These are phyloP conservation scores for Claviceps maximensis DNA, from an alignment of 2,329 filamentous ascomycete genomes.

Conservation along the genomic window DNA sequence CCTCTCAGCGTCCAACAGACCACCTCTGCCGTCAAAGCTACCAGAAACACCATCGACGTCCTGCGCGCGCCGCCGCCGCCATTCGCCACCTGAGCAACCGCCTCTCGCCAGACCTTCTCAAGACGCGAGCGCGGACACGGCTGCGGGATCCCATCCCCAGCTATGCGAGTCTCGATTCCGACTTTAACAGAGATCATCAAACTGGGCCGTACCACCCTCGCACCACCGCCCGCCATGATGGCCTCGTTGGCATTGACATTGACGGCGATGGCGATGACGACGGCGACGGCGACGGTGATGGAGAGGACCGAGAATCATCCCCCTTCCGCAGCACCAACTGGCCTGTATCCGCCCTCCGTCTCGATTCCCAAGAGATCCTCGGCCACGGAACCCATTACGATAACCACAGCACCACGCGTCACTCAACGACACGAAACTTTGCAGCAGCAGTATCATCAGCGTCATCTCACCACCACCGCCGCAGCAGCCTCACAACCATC, in stretches of 20 bases:
- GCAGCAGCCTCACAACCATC: constrained; percentile 11
- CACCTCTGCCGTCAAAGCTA: constrained; percentile 10
- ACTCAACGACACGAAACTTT: not conserved
- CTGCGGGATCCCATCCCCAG: constrained; percentile 14
- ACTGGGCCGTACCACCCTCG: not conserved
- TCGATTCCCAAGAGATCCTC: constrained; percentile 6
- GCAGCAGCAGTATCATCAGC: constrained; percentile 13
- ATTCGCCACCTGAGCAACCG: constrained; percentile 15
- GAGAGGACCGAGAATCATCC: not conserved
- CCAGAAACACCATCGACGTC: constrained; percentile 9
- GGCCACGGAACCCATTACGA: not conserved
- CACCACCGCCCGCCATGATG: not conserved
- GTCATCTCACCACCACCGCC: constrained; percentile 10
- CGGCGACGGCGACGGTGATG: not conserved
- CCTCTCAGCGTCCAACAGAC: not conserved
- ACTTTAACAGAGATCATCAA: constrained; percentile 4
- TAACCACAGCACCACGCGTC: not conserved
- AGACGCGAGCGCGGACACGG: constrained; percentile 3
- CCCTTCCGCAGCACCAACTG: not conserved
- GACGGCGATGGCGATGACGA: not conserved
- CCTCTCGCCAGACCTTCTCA: constrained; percentile 10
- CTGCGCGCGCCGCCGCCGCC: constrained; percentile 12
- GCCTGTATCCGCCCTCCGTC: not conserved
- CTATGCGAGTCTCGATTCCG: constrained; percentile 20
- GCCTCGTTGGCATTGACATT: not conserved